These are phyloP conservation scores for Phaeomoniella chlamydospora DNA, from an alignment of 2,329 filamentous ascomycete genomes.

Conservation along the genomic window DNA sequence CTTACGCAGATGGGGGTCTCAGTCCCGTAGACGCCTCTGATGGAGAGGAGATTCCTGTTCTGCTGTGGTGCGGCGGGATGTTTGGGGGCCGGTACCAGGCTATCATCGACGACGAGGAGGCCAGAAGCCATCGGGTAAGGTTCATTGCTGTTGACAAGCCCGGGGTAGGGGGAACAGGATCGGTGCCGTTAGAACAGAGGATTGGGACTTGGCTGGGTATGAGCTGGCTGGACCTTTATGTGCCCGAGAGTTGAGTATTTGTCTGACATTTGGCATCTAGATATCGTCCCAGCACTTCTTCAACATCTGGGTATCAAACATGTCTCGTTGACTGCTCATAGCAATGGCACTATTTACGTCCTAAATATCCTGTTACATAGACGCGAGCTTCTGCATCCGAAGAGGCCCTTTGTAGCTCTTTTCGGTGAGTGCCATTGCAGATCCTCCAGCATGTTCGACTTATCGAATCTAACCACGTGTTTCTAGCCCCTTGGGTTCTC, in stretches of 20 bases:
- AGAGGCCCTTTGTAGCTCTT: constrained; percentile 1
- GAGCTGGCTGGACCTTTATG: too few relatives aligned
- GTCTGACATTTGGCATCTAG: neutral
- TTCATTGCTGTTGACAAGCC: constrained; percentile 2
- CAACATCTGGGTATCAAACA: constrained; percentile 3
- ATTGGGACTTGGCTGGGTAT: constrained; percentile 1
- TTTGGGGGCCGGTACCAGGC: constrained; percentile 3
- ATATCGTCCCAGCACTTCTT: constrained; percentile 2
- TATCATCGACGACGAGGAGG: neutral
- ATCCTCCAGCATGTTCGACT: too few relatives aligned
- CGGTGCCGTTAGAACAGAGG: constrained; percentile 2
- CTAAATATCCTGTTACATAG: constrained; percentile 1
- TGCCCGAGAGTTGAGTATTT: too few relatives aligned
- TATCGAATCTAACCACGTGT: neutral
- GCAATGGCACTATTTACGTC: constrained; percentile 2
- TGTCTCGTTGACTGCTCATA: constrained; percentile 3
- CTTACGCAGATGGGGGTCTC: constrained; percentile 3
- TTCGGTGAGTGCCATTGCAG: neutral
- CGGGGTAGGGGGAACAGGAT: constrained; percentile 1
- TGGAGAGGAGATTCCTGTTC: neutral
- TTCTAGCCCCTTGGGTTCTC: constrained; percentile 2
- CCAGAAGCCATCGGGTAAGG: constrained; percentile 2
- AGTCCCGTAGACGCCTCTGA: neutral
- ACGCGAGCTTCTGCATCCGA: constrained; percentile 1
- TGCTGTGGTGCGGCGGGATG: constrained; percentile 3